Conservation (phyloP, 2,329 filamentous ascomycete species). For the Ophiostoma sp. region DNA sequence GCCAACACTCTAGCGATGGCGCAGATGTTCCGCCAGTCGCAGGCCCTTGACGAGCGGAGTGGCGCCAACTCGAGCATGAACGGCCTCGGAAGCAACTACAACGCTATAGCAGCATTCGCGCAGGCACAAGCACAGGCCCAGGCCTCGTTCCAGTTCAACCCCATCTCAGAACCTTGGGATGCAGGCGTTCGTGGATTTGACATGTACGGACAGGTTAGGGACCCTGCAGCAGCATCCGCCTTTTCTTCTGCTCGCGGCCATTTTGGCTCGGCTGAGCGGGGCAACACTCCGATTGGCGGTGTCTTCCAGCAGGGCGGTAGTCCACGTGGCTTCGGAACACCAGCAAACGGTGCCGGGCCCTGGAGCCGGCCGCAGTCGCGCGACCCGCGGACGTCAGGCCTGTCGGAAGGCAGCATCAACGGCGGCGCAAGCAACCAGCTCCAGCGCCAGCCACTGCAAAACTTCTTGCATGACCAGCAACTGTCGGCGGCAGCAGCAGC, state of each 20-base stretch:
- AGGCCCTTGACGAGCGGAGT: slow-evolving; percentile 5
- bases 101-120: neutral
- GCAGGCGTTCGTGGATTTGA: slow-evolving; percentile 30
- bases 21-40: slow-evolving; percentile 14
- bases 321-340: slow-evolving; percentile 30
- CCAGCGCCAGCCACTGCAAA: slow-evolving; percentile 18
- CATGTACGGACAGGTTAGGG: neutral
- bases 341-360: slow-evolving; percentile 33
- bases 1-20: neutral
- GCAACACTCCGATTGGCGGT: slow-evolving; percentile 39
- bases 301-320: slow-evolving; percentile 38
- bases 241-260: slow-evolving; percentile 35
- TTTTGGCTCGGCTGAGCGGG: slow-evolving; percentile 38
- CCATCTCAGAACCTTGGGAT: slow-evolving; percentile 49
- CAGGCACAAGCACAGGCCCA: slow-evolving; percentile 6
- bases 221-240: neutral
- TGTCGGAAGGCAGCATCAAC: neutral
- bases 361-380: slow-evolving; percentile 43
- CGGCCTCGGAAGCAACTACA: neutral
- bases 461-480: slow-evolving; percentile 24
- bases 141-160: slow-evolving; percentile 49
- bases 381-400: slow-evolving; percentile 33
- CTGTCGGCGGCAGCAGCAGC: slow-evolving; percentile 9
- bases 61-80: neutral
- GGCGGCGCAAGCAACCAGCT: neutral